Evolutionary conservation across 352 stramenopile genomes (phyloP).

Genomic region (Phytophthora fragariaefolia): DNA sequence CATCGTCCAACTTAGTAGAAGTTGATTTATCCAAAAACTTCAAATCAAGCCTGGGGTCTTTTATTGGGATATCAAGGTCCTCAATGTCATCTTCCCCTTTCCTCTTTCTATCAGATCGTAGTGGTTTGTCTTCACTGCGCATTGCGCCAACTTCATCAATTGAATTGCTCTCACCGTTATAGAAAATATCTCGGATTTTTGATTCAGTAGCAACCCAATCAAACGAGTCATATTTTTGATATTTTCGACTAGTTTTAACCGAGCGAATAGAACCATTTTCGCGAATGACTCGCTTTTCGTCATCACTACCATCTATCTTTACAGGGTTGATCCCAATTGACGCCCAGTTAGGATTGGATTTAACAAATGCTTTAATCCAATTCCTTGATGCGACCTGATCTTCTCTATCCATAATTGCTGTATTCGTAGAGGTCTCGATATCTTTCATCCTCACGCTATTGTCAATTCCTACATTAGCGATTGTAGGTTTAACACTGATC

Average conservation of each 20-base stretch:
- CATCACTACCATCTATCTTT: neutral
- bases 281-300: slow-evolving; percentile 6
- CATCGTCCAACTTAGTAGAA: neutral
- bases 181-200: slow-evolving; percentile 6
- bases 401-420: slow-evolving; percentile 1
- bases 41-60: neutral
- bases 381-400: neutral
- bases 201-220: slow-evolving; percentile 15
- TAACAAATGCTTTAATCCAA: slow-evolving; percentile 5
- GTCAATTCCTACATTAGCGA: too few relatives aligned
- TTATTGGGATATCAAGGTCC: neutral
- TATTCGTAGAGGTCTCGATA: too few relatives aligned
- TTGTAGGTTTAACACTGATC: too few relatives aligned
- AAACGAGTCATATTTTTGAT: slow-evolving; percentile 6
- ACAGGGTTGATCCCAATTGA: slow-evolving; percentile 9
- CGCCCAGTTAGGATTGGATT: slow-evolving; percentile 9
- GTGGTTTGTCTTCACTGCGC: slow-evolving; percentile 6
- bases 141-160: slow-evolving; percentile 14
- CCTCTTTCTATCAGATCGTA: neutral
- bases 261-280: neutral
- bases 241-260: slow-evolving; percentile 7
- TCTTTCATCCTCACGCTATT: too few relatives aligned
- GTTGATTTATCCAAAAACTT: slow-evolving; percentile 1
- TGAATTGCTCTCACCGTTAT: slow-evolving; percentile 12
- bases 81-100: neutral